Base-by-base conservation (phyloP, 2,329 filamentous ascomycete genomes). In the Fusarium torulosum region DNA sequence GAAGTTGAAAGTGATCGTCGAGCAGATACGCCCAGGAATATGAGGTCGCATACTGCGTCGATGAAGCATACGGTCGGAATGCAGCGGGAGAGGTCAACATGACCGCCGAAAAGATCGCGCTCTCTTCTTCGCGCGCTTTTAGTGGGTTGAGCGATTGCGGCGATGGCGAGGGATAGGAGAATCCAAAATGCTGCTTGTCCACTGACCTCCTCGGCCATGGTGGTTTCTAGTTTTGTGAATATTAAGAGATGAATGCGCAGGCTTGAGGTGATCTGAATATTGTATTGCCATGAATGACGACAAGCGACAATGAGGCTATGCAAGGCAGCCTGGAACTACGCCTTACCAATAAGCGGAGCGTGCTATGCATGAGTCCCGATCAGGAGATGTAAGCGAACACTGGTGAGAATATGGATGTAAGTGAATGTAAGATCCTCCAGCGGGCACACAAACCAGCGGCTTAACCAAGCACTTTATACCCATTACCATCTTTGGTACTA, bases 101-200 rank as follows among this genome's bases (percentile, higher is more conserved):
- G 53, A 5, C 53, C 53, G 4, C 43, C 61, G 2, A 64, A 53
- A 7, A 59, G 9, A 11, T 19, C 14, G 8, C 55, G 40, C 1
- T 33, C 37, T 21, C 11, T 40, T 37, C 13, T n/a, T 15, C 41
- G 25, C n/a, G 7, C 27, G n/a, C 35, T 47, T 2, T 20, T 21
- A 1, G 42, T 47, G 8, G 61, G 59, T 10, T 59, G 61, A 3
- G 38, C 53, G 10, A 40, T 15, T 10, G 46, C 53, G 7, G 59
- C 61, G 17, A 21, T 33, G 1, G 61, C 59, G 8, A 64, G n/a
- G 2, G 61, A 64, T 6, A 25, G 37, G 0, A 64, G 31, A 14
- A 64, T 59, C 59, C 61, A 64, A 7, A 64, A 64, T 1, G 46
- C 59, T 2, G 59, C 21, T 44, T 41, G 29, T 7, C 61, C 61